Evolutionary conservation across 2,329 filamentous ascomycete species (phyloP).

Genomic region (Phyllachora maydis): DNA sequence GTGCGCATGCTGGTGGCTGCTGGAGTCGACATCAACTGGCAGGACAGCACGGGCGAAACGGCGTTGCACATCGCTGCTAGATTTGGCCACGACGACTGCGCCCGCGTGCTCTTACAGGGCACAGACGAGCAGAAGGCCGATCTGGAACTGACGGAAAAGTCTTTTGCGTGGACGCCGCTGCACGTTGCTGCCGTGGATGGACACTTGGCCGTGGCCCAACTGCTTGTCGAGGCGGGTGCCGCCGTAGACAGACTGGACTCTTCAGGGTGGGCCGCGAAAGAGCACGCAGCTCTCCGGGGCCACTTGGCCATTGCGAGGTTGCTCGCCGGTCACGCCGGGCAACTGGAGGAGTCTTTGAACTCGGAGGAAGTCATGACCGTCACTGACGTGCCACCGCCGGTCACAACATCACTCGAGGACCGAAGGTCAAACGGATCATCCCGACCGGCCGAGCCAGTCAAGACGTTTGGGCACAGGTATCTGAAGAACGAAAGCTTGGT

Average conservation of each 20-base stretch:
- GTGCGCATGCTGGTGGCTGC: conserved; percentile 76
- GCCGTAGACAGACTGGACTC: conserved; percentile 57
- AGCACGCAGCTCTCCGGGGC: conserved; percentile 79
- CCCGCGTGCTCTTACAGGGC: conserved; percentile 52
- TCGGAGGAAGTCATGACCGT: conserved; percentile 8
- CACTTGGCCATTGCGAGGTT: conserved; percentile 63
- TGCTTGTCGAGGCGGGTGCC: conserved; percentile 61
- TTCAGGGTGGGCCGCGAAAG: conserved; percentile 84
- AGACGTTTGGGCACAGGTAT: conserved; percentile 92
- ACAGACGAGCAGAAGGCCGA: conserved; percentile 51
- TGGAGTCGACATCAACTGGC: conserved; percentile 83
- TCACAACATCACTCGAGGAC: conserved; percentile 39
- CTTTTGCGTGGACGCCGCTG: conserved; percentile 87
- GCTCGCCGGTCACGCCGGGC: conserved; percentile 27
- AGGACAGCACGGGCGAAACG: conserved; percentile 76
- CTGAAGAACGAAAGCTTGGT: conserved; percentile 77
- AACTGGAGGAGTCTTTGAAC: too few species aligned
- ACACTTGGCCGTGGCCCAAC: conserved; percentile 50
- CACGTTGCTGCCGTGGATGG: conserved; percentile 88
- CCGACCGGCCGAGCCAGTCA: conserved; percentile 55
- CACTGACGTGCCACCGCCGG: conserved; percentile 20
- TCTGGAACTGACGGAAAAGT: conserved; percentile 58
- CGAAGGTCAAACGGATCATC: conserved; percentile 29
- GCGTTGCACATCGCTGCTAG: conserved; percentile 81
- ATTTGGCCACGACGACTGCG: conserved; percentile 69